Conservation (phyloP, 306 rosid genomes). For the Lotus japonicus region DNA sequence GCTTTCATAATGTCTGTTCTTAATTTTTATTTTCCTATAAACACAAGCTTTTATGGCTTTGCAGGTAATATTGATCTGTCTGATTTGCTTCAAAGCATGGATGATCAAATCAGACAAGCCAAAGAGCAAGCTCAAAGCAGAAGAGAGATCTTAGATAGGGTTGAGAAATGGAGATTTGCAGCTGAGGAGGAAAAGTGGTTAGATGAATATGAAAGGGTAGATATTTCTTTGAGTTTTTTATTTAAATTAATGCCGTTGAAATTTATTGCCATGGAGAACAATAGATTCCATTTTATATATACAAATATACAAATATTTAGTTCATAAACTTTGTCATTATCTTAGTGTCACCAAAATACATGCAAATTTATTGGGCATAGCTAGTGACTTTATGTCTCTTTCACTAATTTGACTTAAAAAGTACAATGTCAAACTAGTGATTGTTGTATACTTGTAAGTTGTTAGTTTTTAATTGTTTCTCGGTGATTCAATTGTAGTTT, state of each 20-base stretch:
- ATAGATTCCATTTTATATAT: neutral
- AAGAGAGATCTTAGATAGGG: conserved; percentile 85
- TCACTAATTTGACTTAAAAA: neutral
- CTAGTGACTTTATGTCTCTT: too few species aligned
- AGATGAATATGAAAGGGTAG: conserved; percentile 92
- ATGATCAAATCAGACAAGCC: conserved; percentile 73
- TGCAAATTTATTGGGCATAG: neutral
- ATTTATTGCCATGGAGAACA: neutral
- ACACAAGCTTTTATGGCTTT: conserved; percentile 16
- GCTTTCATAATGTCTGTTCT: neutral
- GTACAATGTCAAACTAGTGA: neutral
- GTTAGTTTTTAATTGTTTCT: neutral
- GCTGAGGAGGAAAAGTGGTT: conserved; percentile 95
- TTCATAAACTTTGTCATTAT: neutral
- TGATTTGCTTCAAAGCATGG: conserved; percentile 78
- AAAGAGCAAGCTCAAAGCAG: conserved; percentile 82
- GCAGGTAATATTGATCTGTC: conserved; percentile 54
- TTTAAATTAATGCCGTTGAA: neutral
- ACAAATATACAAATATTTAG: too few species aligned
- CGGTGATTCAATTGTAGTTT: neutral
- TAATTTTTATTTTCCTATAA: neutral
- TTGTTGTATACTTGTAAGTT: neutral
- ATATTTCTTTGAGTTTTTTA: neutral
- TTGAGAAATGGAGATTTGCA: conserved; percentile 79
- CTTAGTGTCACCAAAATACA: neutral